A percentile compares a stretch with the other conserved stretches of the same genome.
These are phyloP conservation scores for Vararia minispora DNA, from an alignment of 768 basidiomycete species.

Conservation along the genomic window DNA sequence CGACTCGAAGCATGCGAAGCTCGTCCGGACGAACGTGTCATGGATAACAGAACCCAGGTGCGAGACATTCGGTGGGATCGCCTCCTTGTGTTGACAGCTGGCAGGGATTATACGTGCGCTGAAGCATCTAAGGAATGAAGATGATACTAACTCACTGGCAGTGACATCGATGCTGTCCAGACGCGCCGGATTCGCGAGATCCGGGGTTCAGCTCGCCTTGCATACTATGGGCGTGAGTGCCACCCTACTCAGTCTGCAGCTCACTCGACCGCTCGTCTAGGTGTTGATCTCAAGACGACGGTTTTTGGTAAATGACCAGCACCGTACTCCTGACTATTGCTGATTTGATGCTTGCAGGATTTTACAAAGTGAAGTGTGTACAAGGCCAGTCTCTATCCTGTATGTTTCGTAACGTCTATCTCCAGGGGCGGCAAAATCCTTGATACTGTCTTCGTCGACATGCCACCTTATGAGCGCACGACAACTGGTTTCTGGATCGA, in stretches of 20 bases:
- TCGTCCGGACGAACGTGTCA: conserved; percentile 66
- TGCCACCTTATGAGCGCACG: conserved; percentile 64
- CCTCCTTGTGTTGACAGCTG: no score
- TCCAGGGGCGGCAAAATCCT: conserved; percentile 50
- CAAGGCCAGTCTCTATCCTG: background rate
- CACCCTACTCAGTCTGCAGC: background rate
- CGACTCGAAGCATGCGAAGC: conserved; percentile 59
- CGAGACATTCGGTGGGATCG: conserved; percentile 7
- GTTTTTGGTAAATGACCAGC: conserved; percentile 53
- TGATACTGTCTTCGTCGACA: conserved; percentile 69
- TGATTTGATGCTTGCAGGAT: conserved; percentile 35
- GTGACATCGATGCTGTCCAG: conserved; percentile 67
- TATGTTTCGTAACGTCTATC: background rate
- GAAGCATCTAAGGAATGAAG: no score
- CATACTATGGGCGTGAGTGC: conserved; percentile 64
- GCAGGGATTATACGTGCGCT: no score
- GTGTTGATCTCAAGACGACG: conserved; percentile 49
- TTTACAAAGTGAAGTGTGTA: conserved; percentile 62
- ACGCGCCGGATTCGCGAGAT: conserved; percentile 66
- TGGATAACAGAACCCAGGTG: conserved; percentile 72
- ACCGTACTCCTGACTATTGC: background rate
- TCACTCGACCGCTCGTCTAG: conserved; percentile 23
- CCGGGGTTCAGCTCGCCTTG: conserved; percentile 37
- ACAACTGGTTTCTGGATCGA: conserved; percentile 77
- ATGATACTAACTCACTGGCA: conserved; percentile 24